Evolutionary conservation across 768 basidiomycete genomes (phyloP).

Genomic region (Panaeolus cyanescens): DNA sequence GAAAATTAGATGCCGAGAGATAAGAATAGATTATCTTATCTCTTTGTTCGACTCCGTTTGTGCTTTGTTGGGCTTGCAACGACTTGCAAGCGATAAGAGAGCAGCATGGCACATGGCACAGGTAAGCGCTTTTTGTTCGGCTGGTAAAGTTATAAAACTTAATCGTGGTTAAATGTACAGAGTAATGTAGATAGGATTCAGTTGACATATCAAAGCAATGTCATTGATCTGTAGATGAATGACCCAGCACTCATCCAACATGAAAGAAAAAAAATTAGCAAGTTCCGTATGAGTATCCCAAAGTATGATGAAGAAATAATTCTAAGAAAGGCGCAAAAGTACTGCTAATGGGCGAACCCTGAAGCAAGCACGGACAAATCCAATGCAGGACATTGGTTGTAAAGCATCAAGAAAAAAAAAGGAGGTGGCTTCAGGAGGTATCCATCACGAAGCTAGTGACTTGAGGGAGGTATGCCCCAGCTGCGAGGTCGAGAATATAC

Average conservation of each 20-base stretch:
- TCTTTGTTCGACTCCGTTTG: neutral
- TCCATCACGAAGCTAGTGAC: constrained; percentile 75
- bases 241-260: neutral
- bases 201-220: neutral
- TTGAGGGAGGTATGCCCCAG: constrained; percentile 87
- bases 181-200: neutral
- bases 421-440: neutral
- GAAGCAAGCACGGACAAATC: too few species aligned
- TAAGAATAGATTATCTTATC: constrained; percentile 2
- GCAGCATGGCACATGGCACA: too few species aligned
- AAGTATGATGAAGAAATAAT: neutral
- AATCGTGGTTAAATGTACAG: neutral
- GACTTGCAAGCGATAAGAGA: too few species aligned
- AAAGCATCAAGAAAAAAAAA: too few species aligned
- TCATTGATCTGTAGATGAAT: neutral
- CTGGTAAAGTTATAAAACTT: too few species aligned
- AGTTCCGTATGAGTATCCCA: neutral
- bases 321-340: neutral
- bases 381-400: too few species aligned
- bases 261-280: neutral
- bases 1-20: neutral
- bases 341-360: too few species aligned
- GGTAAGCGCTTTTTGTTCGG: too few species aligned
- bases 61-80: too few species aligned
- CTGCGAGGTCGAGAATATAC: constrained; percentile 82